Percentiles rank a stretch among this genome's conserved stretches.
Conservation (phyloP, 768 basidiomycete genomes). For the Boletus vinaceobasis region DNA sequence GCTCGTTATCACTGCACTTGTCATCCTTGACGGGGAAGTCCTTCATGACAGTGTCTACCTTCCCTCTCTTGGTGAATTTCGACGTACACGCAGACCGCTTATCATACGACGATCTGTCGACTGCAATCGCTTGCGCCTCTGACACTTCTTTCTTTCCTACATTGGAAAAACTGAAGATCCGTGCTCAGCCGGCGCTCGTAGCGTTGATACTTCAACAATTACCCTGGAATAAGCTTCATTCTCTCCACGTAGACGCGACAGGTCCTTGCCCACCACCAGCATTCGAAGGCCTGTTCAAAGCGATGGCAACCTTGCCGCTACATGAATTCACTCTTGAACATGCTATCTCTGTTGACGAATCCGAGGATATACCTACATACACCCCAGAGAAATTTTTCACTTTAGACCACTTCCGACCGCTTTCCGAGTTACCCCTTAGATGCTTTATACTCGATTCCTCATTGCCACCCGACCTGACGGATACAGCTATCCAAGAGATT, state of each 20-base stretch:
- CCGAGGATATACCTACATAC: conserved; percentile 30
- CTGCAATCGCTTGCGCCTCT: not conserved
- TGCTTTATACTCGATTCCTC: conserved; percentile 40
- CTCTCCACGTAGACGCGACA: conserved; percentile 40
- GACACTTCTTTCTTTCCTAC: conserved; percentile 31
- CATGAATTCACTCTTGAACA: conserved; percentile 42
- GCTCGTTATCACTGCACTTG: conserved; percentile 38
- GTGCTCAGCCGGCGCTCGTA: conserved; percentile 34
- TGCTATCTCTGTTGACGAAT: conserved; percentile 22
- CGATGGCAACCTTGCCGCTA: conserved; percentile 33
- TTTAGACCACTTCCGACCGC: conserved; percentile 32
- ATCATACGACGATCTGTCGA: conserved; percentile 20
- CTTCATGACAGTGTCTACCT: conserved; percentile 35
- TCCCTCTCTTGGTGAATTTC: conserved; percentile 39
- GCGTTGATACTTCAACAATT: conserved; percentile 35
- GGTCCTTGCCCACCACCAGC: conserved; percentile 22
- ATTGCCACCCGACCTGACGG: conserved; percentile 37
- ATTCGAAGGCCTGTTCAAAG: conserved; percentile 37
- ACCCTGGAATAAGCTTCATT: conserved; percentile 30
- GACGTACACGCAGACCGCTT: conserved; percentile 44
- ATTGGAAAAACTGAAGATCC: conserved; percentile 39
- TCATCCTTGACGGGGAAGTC: conserved; percentile 39
- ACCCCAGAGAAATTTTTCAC: conserved; percentile 12
- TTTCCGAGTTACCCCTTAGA: conserved; percentile 36
- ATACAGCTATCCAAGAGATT: conserved; percentile 38